Percentiles rank a stretch among this genome's conserved stretches.
These are phyloP conservation scores for Stemphylium vesicarium DNA, from an alignment of 2,329 filamentous ascomycete species.

Conservation along the genomic window DNA sequence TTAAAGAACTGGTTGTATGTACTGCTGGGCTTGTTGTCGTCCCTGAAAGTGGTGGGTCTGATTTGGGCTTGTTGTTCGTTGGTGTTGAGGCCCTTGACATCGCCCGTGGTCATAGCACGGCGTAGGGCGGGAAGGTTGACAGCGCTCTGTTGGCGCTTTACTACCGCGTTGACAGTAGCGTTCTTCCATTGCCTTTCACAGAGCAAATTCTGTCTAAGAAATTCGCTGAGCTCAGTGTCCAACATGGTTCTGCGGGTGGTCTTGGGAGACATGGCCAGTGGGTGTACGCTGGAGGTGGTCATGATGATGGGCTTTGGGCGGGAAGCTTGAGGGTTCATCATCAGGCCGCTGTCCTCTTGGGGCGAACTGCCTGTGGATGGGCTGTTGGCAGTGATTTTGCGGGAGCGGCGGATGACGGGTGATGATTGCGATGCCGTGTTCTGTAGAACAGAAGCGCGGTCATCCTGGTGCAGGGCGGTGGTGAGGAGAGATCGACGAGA, in stretches of 20 bases:
- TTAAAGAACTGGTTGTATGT: constrained; percentile 82
- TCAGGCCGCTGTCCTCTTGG: constrained; percentile 61
- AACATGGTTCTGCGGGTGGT: constrained; percentile 96
- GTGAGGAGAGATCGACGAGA: constrained; percentile 90
- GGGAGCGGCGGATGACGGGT: constrained; percentile 63
- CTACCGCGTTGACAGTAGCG: constrained; percentile 82
- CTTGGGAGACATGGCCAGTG: constrained; percentile 82
- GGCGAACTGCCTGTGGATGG: constrained; percentile 68
- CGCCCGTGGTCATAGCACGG: constrained; percentile 66
- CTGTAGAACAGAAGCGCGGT: constrained; percentile 72
- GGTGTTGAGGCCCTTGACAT: constrained; percentile 88
- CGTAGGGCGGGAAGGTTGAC: constrained; percentile 40
- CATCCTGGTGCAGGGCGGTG: constrained; percentile 82
- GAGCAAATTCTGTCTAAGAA: constrained; percentile 85
- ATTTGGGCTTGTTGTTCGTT: constrained; percentile 45
- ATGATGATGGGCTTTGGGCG: constrained; percentile 82
- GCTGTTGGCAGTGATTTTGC: constrained; percentile 71
- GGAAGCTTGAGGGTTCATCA: constrained; percentile 63
- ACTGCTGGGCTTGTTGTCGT: constrained; percentile 68
- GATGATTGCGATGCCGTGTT: constrained; percentile 66
- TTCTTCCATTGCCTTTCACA: constrained; percentile 97
- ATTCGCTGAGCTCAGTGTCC: constrained; percentile 78
- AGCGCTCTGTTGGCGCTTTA: constrained; percentile 83
- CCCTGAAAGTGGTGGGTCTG: constrained; percentile 63
- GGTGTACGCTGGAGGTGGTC: constrained; percentile 70